Conservation (phyloP, 164 flowering plant genomes). For the Aristolochia contorta region DNA sequence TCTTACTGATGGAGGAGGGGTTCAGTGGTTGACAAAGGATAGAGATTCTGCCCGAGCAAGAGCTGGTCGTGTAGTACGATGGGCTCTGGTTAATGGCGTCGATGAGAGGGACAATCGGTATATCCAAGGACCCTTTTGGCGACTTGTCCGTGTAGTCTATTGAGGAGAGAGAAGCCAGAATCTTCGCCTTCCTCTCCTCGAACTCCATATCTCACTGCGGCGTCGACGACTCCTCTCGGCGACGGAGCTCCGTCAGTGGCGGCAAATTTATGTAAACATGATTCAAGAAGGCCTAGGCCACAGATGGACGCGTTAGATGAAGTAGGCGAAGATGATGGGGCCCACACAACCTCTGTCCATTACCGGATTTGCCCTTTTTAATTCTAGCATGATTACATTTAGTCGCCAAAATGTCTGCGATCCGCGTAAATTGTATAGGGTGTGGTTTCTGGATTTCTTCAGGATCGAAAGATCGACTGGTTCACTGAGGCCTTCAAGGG, state of each 20-base stretch:
- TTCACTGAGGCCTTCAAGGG: too few species aligned
- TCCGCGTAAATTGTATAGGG: neutral
- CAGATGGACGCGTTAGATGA: too few species aligned
- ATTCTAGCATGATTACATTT: too few species aligned
- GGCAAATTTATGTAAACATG: too few species aligned
- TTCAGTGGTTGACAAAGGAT: slow-evolving; percentile 59
- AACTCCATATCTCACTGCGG: slow-evolving; percentile 48
- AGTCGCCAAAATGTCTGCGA: neutral
- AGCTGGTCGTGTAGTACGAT: slow-evolving; percentile 84
- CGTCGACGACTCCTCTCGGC: too few species aligned
- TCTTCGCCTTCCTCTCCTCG: slow-evolving; percentile 59
- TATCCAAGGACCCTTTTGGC: slow-evolving; percentile 69
- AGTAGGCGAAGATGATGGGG: too few species aligned
- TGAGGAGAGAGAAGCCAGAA: slow-evolving; percentile 38
- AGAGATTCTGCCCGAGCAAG: slow-evolving; percentile 94
- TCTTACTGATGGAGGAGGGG: slow-evolving; percentile 22
- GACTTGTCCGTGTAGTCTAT: slow-evolving; percentile 52
- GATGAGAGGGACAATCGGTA: slow-evolving; percentile 67
- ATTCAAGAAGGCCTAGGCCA: too few species aligned
- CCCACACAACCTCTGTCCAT: too few species aligned
- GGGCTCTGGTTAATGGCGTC: slow-evolving; percentile 52
- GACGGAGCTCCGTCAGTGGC: too few species aligned
- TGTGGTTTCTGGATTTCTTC: neutral
- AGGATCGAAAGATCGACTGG: neutral
- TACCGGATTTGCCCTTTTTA: too few species aligned